Percentiles rank a stretch among this genome's conserved stretches.
These are phyloP conservation scores for Spathaspora sp. DNA, from an alignment of 805 yeast species.

Conservation along the genomic window DNA sequence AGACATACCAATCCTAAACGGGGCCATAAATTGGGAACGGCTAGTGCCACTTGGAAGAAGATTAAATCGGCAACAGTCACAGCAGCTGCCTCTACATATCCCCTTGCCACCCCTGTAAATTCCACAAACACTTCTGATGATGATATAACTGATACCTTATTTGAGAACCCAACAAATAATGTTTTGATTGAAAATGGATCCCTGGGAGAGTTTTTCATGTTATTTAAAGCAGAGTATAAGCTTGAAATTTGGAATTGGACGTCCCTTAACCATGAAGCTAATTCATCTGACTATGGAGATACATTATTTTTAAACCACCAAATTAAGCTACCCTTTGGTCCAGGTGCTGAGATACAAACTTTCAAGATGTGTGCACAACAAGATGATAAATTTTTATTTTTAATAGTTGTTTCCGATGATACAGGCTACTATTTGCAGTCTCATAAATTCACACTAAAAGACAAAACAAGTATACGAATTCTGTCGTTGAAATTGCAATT, in stretches of 20 bases:
- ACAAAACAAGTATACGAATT: neutral
- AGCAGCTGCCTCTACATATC: neutral
- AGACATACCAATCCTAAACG: conserved; percentile 26
- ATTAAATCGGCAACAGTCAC: conserved; percentile 29
- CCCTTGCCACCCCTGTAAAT: neutral
- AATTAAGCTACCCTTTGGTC: conserved; percentile 1
- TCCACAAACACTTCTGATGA: conserved; percentile 4
- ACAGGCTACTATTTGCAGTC: conserved; percentile 2
- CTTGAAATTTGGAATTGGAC: conserved; percentile 30
- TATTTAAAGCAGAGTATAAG: conserved; percentile 14
- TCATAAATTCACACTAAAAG: neutral
- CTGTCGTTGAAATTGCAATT: neutral
- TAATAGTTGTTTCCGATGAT: neutral
- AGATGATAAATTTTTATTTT: neutral
- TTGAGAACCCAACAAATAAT: neutral
- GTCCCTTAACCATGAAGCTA: neutral
- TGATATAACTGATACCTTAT: neutral
- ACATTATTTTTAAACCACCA: conserved; percentile 20
- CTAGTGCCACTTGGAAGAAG: conserved; percentile 41
- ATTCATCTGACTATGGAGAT: conserved; percentile 17
- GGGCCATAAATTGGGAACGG: conserved; percentile 37
- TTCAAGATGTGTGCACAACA: neutral
- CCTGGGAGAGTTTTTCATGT: conserved; percentile 28
- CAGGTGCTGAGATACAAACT: neutral
- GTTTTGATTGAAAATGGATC: conserved; percentile 23